phyloP scores from a whole-genome alignment of 495 filamentous ascomycete genomes.

The Talaromyces adpressus region DNA sequence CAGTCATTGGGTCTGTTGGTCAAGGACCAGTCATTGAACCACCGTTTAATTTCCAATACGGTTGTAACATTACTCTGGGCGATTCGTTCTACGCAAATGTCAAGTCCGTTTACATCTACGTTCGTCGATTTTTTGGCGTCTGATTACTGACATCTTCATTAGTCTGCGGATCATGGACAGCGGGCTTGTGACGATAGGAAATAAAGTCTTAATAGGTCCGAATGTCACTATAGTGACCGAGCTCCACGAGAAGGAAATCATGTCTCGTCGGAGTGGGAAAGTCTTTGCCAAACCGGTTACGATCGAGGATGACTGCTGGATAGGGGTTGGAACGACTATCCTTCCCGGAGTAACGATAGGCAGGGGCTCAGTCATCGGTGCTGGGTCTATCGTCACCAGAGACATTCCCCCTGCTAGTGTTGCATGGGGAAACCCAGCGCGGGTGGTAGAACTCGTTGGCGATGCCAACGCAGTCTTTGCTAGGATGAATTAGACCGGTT shows the following conservation, averaged over 20 bases:
- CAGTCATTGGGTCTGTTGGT: conserved; percentile 7
- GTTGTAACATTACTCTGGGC: conserved; percentile 36
- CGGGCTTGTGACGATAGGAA: conserved; percentile 35
- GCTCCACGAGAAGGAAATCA: conserved; percentile 38
- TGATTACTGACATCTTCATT: conserved; percentile 1
- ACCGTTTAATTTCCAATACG: conserved; percentile 37
- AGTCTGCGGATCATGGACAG: conserved; percentile 36
- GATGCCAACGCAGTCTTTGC: background rate
- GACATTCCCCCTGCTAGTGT: conserved; percentile 31
- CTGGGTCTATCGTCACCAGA: conserved; percentile 36
- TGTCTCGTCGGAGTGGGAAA: conserved; percentile 23
- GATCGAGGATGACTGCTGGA: conserved; percentile 44
- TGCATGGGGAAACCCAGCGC: conserved; percentile 32
- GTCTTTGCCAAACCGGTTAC: conserved; percentile 26
- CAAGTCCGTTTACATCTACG: conserved; percentile 18
- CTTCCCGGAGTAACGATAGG: conserved; percentile 42
- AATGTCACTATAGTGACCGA: conserved; percentile 37
- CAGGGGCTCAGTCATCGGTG: conserved; percentile 35
- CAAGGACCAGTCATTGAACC: conserved; percentile 18
- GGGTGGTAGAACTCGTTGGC: conserved; percentile 15
- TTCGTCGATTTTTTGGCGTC: background rate
- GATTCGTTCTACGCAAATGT: conserved; percentile 38
- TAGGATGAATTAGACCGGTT: background rate
- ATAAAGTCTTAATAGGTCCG: conserved; percentile 35
- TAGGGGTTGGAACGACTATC: conserved; percentile 35